A percentile compares a stretch with the other conserved stretches of the same genome.
Evolutionary conservation across 176 grass and related monocot species (phyloP).

Genomic region (Aegilops bicornis): DNA sequence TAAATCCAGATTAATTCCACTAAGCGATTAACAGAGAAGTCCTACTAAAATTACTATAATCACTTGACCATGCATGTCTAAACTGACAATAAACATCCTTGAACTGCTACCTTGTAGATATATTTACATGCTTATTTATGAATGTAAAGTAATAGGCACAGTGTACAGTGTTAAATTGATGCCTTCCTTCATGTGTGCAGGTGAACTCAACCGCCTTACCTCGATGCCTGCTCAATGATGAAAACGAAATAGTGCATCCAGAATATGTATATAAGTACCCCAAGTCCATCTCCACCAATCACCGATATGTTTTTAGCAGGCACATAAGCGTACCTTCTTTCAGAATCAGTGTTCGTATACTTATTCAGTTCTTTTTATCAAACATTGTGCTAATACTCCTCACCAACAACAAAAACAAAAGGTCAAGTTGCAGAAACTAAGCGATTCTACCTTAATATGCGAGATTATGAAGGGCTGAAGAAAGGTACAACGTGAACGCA

Average conservation of each 20-base stretch:
- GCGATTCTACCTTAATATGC: background rate
- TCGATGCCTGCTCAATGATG: slow-evolving; percentile 29
- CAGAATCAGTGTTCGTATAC: background rate
- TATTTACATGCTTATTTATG: slow-evolving; percentile 35
- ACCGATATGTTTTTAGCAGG: slow-evolving; percentile 15
- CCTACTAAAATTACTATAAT: background rate
- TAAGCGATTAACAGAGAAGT: background rate
- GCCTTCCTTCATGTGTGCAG: slow-evolving; percentile 38
- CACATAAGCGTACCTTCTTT: background rate
- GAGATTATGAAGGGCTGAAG: background rate
- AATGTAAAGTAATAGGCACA: slow-evolving; percentile 25
- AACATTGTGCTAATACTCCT: slow-evolving; percentile 9
- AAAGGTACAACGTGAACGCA: background rate
- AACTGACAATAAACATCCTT: background rate
- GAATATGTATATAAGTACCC: slow-evolving; percentile 11
- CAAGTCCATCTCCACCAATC: background rate
- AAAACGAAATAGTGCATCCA: slow-evolving; percentile 38
- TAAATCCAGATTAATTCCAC: background rate
- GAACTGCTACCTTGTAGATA: background rate
- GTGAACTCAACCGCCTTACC: slow-evolving; percentile 42
- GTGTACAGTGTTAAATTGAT: slow-evolving; percentile 6
- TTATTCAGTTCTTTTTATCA: slow-evolving; percentile 20
- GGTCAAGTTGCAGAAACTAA: background rate
- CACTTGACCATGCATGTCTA: background rate
- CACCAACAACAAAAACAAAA: background rate